Percentiles rank a stretch among this genome's conserved stretches.
These are phyloP conservation scores for Cryphonectria naterciae DNA, from an alignment of 2,329 filamentous ascomycete genomes.

Conservation along the genomic window DNA sequence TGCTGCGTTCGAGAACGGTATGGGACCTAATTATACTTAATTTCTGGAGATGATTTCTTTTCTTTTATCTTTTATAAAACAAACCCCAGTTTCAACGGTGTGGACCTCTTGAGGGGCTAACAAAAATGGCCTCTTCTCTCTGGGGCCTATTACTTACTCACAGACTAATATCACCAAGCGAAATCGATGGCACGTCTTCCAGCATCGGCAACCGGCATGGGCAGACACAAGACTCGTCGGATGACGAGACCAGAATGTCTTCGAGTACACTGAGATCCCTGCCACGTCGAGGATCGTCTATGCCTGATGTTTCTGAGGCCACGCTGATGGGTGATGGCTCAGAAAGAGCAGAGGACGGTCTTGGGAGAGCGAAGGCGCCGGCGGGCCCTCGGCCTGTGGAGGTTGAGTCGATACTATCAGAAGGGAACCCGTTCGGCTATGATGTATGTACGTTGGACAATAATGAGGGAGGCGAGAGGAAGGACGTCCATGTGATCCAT, in stretches of 20 bases:
- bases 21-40: not conserved
- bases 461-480: not conserved
- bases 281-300: not conserved
- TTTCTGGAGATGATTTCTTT: not conserved
- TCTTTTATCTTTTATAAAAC: no score
- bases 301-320: not conserved
- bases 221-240: not conserved
- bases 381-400: not conserved
- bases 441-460: not conserved
- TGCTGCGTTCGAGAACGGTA: slow-evolving; percentile 34
- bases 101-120: not conserved
- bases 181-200: not conserved
- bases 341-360: not conserved
- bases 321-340: not conserved
- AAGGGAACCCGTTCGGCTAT: not conserved
- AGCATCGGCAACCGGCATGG: not conserved
- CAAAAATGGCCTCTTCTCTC: not conserved
- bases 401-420: not conserved
- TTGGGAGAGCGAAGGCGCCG: not conserved
- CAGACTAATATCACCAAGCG: not conserved
- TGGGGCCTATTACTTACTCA: not conserved
- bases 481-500: not conserved
- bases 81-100: no score
- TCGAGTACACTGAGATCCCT: not conserved
- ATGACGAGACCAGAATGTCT: not conserved